Conservation (phyloP, 2,329 filamentous ascomycete species). For the Xylariales sp. region DNA sequence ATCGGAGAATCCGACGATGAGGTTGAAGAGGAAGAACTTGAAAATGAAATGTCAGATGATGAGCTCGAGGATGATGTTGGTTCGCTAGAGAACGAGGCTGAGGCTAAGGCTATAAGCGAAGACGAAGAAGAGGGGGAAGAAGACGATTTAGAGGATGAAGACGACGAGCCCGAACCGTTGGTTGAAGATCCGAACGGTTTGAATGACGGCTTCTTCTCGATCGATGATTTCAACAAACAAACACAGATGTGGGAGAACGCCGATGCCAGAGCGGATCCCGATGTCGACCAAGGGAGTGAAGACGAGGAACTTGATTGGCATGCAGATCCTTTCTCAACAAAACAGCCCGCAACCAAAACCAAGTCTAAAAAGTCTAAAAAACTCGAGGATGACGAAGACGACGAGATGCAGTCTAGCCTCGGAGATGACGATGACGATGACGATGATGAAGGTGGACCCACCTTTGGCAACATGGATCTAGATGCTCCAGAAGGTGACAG, state of each 20-base stretch:
- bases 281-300: conserved; percentile 79
- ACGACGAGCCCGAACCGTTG: conserved; percentile 65
- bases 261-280: conserved; percentile 80
- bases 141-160: conserved; percentile 59
- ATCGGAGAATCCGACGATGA: conserved; percentile 11
- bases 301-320: conserved; percentile 92
- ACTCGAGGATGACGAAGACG: conserved; percentile 54
- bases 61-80: conserved; percentile 47
- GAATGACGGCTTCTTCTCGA: conserved; percentile 98
- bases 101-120: conserved; percentile 46
- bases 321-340: conserved; percentile 73
- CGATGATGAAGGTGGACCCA: conserved; percentile 81
- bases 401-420: conserved; percentile 53
- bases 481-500: conserved; percentile 77
- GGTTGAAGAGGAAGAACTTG: conserved; percentile 35
- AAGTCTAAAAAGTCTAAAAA: conserved; percentile 52
- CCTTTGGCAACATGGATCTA: conserved; percentile 82
- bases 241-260: conserved; percentile 89
- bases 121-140: conserved; percentile 53
- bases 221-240: conserved; percentile 96
- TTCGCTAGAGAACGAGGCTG: conserved; percentile 40
- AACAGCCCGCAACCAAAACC: conserved; percentile 42
- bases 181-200: conserved; percentile 82
- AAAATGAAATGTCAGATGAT: conserved; percentile 50
- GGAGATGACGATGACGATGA: conserved; percentile 66